Conservation (phyloP, 2,329 filamentous ascomycete species). For the Rutstroemia sp. region DNA sequence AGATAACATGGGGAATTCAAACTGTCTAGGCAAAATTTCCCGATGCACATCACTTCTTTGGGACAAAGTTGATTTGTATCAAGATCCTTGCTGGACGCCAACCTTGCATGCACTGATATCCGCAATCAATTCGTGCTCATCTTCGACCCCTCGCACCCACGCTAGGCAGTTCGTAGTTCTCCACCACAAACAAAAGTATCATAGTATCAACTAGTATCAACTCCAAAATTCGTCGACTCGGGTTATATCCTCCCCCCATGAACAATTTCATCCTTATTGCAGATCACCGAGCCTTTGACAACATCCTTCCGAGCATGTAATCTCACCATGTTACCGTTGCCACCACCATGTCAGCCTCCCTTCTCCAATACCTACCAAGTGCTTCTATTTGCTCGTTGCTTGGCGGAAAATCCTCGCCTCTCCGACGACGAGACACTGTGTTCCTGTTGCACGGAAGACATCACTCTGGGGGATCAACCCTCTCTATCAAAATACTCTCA, state of each 20-base stretch:
- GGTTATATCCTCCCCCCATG: too few species aligned
- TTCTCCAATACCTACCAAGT: background rate
- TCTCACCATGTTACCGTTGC: background rate
- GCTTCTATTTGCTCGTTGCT: background rate
- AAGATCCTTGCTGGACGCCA: background rate
- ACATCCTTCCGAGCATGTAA: background rate
- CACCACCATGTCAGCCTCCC: background rate
- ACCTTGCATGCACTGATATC: background rate
- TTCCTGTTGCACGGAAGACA: too few species aligned
- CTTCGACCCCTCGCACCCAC: too few species aligned
- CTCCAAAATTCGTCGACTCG: too few species aligned
- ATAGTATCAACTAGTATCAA: background rate
- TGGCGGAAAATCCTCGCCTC: background rate
- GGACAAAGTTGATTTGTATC: slow-evolving; percentile 3
- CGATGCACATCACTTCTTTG: slow-evolving; percentile 10
- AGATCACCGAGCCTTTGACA: too few species aligned
- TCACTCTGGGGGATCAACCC: too few species aligned
- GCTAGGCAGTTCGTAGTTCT: too few species aligned
- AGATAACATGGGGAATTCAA: too few species aligned
- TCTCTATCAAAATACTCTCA: background rate
- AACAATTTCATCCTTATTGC: too few species aligned
- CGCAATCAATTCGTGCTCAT: background rate
- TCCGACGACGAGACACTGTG: too few species aligned
- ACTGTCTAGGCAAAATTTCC: background rate
- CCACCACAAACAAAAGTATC: too few species aligned